phyloP scores from a whole-genome alignment of 139 green algal genomes.

The Micractinium sp. region DNA sequence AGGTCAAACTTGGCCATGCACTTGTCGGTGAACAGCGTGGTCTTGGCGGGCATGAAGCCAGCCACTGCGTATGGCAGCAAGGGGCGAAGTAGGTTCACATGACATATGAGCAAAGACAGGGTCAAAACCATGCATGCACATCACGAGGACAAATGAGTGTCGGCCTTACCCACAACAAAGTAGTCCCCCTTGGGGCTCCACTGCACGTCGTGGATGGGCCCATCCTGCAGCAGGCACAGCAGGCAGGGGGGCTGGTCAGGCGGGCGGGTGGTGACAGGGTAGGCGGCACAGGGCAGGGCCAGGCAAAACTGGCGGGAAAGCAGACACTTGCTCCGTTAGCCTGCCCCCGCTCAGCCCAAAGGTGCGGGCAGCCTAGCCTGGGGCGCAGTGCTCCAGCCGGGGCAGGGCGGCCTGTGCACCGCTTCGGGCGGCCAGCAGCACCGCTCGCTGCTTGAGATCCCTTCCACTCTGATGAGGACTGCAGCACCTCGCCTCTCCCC shows the following conservation, averaged over 20 bases:
- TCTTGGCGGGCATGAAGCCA: constrained; percentile 81
- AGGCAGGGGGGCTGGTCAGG: background rate
- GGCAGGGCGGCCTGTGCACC: too few relatives aligned
- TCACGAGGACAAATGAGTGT: too few relatives aligned
- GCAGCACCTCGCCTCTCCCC: too few relatives aligned
- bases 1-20: constrained; percentile 68
- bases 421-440: too few relatives aligned
- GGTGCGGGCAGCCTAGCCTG: too few relatives aligned
- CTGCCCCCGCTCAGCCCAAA: too few relatives aligned
- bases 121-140: too few relatives aligned
- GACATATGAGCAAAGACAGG: too few relatives aligned
- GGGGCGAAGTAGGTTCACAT: too few relatives aligned
- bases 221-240: constrained; percentile 66
- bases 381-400: too few relatives aligned
- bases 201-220: constrained; percentile 95
- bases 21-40: constrained; percentile 80
- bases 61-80: constrained; percentile 29
- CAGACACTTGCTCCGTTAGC: background rate
- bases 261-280: background rate
- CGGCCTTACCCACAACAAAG: constrained; percentile 82
- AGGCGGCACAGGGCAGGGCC: background rate
- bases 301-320: background rate
- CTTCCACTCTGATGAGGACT: too few relatives aligned
- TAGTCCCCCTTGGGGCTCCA: constrained; percentile 88
- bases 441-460: too few relatives aligned